Evolutionary conservation across 2,329 filamentous ascomycete genomes (phyloP).

Genomic region (Exophiala xenobiotica): DNA sequence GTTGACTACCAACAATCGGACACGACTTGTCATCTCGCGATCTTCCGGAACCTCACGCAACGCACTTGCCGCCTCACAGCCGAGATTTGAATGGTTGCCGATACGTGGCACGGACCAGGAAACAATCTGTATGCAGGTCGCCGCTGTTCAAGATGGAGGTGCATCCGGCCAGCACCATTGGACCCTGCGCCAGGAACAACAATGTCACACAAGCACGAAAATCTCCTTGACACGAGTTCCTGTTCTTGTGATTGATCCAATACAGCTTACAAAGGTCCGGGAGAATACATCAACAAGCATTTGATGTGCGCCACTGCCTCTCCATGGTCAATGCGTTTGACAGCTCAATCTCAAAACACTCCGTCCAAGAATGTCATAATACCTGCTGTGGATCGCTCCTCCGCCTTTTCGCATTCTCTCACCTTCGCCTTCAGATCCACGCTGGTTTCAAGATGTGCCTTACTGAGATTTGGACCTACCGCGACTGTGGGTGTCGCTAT

Average conservation of each 20-base stretch:
- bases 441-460: conserved; percentile 20
- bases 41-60: no score
- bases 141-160: conserved; percentile 6
- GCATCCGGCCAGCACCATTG: background rate
- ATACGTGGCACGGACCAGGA: conserved; percentile 10
- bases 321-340: conserved; percentile 15
- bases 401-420: background rate
- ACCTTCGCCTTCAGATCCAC: background rate
- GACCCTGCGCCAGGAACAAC: background rate
- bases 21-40: no score
- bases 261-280: conserved; percentile 10
- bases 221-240: background rate
- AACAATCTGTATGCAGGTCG: conserved; percentile 13
- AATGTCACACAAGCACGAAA: conserved; percentile 11
- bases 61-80: no score
- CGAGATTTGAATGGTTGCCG: background rate
- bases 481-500: conserved; percentile 29
- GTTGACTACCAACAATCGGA: no score
- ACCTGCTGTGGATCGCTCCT: conserved; percentile 5
- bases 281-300: conserved; percentile 5
- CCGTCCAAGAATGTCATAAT: conserved; percentile 14
- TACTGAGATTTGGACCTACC: conserved; percentile 30
- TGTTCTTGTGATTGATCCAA: background rate
- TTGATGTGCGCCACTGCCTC: conserved; percentile 16
- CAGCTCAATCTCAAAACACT: conserved; percentile 10